A percentile compares a stretch with the other conserved stretches of the same genome.
Evolutionary conservation across 306 rosid genomes (phyloP).

Genomic region (Acacia crassicarpa): DNA sequence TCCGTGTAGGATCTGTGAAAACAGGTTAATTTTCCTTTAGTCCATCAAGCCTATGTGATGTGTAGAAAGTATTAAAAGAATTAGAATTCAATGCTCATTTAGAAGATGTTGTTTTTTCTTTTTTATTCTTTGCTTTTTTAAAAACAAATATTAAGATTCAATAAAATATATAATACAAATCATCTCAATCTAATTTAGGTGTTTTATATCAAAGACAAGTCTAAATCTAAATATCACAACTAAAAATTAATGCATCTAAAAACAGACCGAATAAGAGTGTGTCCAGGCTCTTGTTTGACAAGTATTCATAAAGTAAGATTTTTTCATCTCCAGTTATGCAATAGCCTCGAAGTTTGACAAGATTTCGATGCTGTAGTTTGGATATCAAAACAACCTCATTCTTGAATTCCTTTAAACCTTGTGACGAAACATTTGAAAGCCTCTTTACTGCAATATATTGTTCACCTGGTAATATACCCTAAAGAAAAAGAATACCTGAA

Average conservation of each 20-base stretch:
- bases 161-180: no score
- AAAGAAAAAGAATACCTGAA: not conserved
- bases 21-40: not conserved
- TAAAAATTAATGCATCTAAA: not conserved
- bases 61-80: not conserved
- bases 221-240: not conserved
- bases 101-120: not conserved
- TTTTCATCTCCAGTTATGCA: slow-evolving; percentile 48
- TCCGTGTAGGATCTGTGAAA: slow-evolving; percentile 27
- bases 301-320: slow-evolving; percentile 49
- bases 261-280: slow-evolving; percentile 47
- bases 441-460: slow-evolving; percentile 51
- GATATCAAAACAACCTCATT: slow-evolving; percentile 57
- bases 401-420: slow-evolving; percentile 53
- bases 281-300: slow-evolving; percentile 58
- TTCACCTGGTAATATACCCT: slow-evolving; percentile 42
- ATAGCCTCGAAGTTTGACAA: slow-evolving; percentile 53
- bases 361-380: slow-evolving; percentile 61
- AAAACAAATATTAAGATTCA: no score
- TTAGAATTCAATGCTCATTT: not conserved
- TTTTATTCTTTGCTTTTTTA: no score
- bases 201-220: not conserved
- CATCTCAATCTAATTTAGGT: not conserved
- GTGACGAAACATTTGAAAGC: slow-evolving; percentile 44
- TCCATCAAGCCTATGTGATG: not conserved